Evolutionary conservation across 305 asterid genomes (phyloP), one percentile per base, ranked within the genome.

Genomic region (Vinca major): DNA sequence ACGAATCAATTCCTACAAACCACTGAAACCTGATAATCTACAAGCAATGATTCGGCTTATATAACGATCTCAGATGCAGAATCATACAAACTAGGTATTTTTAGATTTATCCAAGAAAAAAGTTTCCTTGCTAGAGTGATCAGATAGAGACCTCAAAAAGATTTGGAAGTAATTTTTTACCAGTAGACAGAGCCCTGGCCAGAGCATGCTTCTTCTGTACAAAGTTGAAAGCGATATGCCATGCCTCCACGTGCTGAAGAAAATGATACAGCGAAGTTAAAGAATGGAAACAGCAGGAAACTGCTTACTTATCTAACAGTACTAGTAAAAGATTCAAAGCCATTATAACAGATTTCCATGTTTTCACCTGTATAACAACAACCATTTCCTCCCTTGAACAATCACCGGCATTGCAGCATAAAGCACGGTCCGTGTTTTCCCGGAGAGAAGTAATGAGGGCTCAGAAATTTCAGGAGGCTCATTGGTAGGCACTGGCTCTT

Each of bases 141-240:
- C 51, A 54, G 71, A 11, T 1, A 37, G 7, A 62, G 47, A 48
- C 54, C 33, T 62, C 68, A 70, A 5, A 49, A 37, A 40, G 7
- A 49, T 65, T 6, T 61, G 26, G 57, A 65, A 5, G 44, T 13
- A 65, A 26, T 26, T 36, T 40, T 45, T 48, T 87, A 92, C 98
- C 95, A 92, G 87, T 77, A 92, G 85, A 76, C 94, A 87, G 71
- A 78, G 87, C 61, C 98, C 98, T 70, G 97, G 94, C 89, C 89
- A 90, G 66, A 87, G 87, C 85, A 85, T 73, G 87, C 97, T 92
- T 85, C 95, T 83, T 79, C 98, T 83, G 75, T 92, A 92, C 77
- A 92, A 74, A 4, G 95, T 90, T 33, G 96, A 87, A 84, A 92
- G 95, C 4, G 97, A 92, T 57, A 90, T 90, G 26, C 98, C 98